Evolutionary conservation across 2,329 filamentous ascomycete genomes (phyloP).

Genomic region (Sporothrix mexicana): DNA sequence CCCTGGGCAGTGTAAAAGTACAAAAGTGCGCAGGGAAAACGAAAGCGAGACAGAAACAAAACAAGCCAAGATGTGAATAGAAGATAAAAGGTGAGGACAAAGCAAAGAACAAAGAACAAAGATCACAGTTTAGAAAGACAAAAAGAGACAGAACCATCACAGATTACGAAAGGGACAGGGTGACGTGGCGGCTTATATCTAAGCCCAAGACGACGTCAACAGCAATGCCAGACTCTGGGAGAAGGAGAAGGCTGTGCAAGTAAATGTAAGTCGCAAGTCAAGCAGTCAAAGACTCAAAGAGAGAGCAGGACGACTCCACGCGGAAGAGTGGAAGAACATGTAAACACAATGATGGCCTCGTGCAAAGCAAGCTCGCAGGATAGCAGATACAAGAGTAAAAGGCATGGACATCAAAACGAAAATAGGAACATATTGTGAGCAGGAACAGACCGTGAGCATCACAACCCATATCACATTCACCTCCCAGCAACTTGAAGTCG

Average conservation of each 20-base stretch:
- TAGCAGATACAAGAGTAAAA: background rate
- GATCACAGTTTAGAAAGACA: background rate
- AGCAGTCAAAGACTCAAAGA: too few relatives aligned
- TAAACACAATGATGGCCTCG: background rate
- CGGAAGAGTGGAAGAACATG: background rate
- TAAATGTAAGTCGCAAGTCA: too few relatives aligned
- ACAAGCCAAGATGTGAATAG: background rate
- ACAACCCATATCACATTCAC: background rate
- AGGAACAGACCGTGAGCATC: background rate
- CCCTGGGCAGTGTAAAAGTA: too few relatives aligned
- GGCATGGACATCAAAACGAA: background rate
- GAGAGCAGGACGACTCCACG: too few relatives aligned
- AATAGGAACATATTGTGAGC: background rate
- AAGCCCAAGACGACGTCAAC: background rate
- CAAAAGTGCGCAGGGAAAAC: too few relatives aligned
- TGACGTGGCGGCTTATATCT: slow-evolving; percentile 3
- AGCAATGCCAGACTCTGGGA: too few relatives aligned
- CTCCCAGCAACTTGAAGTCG: too few relatives aligned
- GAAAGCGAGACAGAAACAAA: background rate
- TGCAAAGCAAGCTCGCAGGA: background rate
- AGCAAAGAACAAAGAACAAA: background rate
- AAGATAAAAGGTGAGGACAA: background rate
- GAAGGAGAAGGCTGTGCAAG: slow-evolving; percentile 7
- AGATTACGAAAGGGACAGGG: background rate
- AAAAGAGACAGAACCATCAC: background rate